Evolutionary conservation across 2,329 filamentous ascomycete species (phyloP), one percentile per base, ranked within the genome.

Genomic region (Dichotomopilus funicola): DNA sequence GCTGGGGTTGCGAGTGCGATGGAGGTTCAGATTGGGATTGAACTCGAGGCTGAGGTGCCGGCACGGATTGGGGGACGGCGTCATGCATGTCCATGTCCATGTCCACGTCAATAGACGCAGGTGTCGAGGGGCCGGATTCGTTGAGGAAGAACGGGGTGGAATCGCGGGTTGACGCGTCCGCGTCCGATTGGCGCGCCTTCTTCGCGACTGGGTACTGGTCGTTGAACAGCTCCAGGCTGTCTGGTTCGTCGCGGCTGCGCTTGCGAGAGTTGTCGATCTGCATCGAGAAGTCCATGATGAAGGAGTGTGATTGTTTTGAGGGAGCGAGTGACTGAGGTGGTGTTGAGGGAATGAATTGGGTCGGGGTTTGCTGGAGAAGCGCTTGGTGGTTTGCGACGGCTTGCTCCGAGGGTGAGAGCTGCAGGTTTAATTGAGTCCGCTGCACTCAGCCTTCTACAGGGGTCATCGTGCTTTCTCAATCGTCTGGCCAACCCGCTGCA

Each of bases 251-350:
- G 27, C 44, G 51, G 51, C 38, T 33, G 19, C 51, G 34, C 51
- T 54, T 54, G 51, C 51, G 51, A 3, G 45, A 27, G 45, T 49
- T 49, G 45, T 54, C 51, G 19, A 54, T 49, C 13, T 54, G 33
- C 51, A 54, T 54, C 13, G 8, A 27, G 45, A 49, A 54, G 19
- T 49, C 45, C 51, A 54, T 54, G 3, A 37, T 53, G 34, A 2
- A 40, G 3, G 11, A 9, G 47, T 41, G 42, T 3, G 51, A 42
- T 44, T 36, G 51, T 2, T 27, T 40, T 47, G 27, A 37, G 36
- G 37, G n/a, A 53, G 44, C 12, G 51, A 47, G 33, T 53, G 43
- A 11, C 27, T 27, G 19, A 27, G 19, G 19, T 47, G 6, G 44
- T 40, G 40, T 53, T 6, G n/a, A 53, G 47, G 6, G 42, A 53